Evolutionary conservation across 1,284 basidiomycete species (phyloP), one percentile per base, ranked within the genome.

Genomic region (Leccinum pallidistipes): DNA sequence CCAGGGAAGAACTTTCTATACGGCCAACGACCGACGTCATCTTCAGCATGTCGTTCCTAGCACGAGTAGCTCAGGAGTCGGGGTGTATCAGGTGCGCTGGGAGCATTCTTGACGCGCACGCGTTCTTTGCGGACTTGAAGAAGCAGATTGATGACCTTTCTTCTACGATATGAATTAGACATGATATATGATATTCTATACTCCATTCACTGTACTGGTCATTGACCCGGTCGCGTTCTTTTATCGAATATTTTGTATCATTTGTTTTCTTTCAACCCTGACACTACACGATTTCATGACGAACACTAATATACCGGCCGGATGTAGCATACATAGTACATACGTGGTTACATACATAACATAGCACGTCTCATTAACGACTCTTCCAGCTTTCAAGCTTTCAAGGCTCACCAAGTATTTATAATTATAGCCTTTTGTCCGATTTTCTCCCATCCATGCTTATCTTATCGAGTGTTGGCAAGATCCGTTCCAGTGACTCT

Each of bases 41-140:
- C 45, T 90, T 90, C 69, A 77, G 78, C 49, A 76, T 86, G 70
- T 75, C 78, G 47, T 91, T 89, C 69, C 67, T 91, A 56, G 82
- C 83, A 40, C 73, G 79, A 65, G 83, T 79, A 27, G 83, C 81
- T 11, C 76, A 74, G 60, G 78, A 74, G 57, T 73, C 79, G 2
- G 84, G 81, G 7, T 89, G 87, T 68, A 69, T 78, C 59, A 77
- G 85, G 29, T 91, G 88, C 72, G 77, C 84, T 29, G 83, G 80
- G 47, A 89, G 86, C 71, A 79, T 90, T 34, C 71, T 88, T 50
- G 82, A 84, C 57, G 82, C 86, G 18, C 81, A 83, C 71, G 77
- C 74, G 61, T 86, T 84, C 68, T 72, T 91, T 61, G 73, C 80
- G 61, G 66, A 76, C 56, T 68, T 91, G 69, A 86, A 83, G 77